Conservation (phyloP, 2,329 filamentous ascomycete genomes). For the Pseudogymnoascus sp. region DNA sequence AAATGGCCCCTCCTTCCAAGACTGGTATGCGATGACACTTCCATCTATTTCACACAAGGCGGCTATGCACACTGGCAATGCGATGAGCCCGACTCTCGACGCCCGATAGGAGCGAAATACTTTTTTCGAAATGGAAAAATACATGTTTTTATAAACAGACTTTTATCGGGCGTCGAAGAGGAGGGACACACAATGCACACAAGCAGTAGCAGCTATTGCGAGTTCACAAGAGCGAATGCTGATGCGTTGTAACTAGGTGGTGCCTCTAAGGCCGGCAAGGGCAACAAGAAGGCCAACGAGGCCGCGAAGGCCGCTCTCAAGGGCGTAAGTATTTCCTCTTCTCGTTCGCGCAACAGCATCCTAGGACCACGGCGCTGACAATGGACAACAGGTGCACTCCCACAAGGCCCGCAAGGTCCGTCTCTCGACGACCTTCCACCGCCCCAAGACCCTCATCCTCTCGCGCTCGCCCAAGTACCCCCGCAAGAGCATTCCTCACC, state of each 20-base stretch:
- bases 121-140: constrained; percentile 14
- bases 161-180: constrained; percentile 10
- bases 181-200: constrained; percentile 24
- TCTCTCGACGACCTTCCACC: constrained; percentile 90
- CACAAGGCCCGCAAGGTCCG: constrained; percentile 93
- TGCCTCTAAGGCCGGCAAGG: constrained; percentile 48
- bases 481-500: constrained; percentile 86
- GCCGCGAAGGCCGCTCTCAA: constrained; percentile 95
- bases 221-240: constrained; percentile 68
- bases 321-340: constrained; percentile 64
- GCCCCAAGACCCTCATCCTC: constrained; percentile 90
- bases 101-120: constrained; percentile 7
- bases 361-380: constrained; percentile 17
- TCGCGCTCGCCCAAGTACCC: constrained; percentile 92
- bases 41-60: background rate
- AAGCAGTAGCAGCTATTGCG: constrained; percentile 70
- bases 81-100: constrained; percentile 14
- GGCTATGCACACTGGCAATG: constrained; percentile 15
- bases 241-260: constrained; percentile 54
- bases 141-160: background rate
- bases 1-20: constrained; percentile 19
- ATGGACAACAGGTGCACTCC: constrained; percentile 50
- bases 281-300: constrained; percentile 78
- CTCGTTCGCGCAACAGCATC: constrained; percentile 31
- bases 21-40: constrained; percentile 27